Conservation (phyloP, 805 yeast genomes). For the Candida silvicultrix region DNA sequence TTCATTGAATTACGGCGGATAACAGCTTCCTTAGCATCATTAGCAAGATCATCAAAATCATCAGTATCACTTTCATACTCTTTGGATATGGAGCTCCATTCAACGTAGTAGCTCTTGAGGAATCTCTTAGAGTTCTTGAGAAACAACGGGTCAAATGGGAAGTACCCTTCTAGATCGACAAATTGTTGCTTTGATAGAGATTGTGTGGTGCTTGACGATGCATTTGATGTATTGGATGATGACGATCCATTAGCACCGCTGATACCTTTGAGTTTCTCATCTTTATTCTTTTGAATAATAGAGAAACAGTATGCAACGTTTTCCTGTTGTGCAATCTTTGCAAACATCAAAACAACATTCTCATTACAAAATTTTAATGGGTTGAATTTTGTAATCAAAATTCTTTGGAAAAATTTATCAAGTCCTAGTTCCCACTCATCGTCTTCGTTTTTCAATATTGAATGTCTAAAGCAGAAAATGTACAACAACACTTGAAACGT, state of each 20-base stretch:
- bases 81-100: constrained; percentile 77
- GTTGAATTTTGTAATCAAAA: constrained; percentile 82
- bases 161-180: constrained; percentile 86
- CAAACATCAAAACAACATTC: constrained; percentile 89
- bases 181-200: constrained; percentile 61
- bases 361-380: constrained; percentile 92
- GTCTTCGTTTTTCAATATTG: constrained; percentile 38
- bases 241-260: constrained; percentile 20
- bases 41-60: constrained; percentile 34
- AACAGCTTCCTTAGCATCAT: constrained; percentile 17
- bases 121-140: constrained; percentile 53
- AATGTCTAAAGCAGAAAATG: constrained; percentile 85
- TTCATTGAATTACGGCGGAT: background rate
- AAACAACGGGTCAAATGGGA: constrained; percentile 91
- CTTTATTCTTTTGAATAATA: constrained; percentile 83
- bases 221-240: background rate
- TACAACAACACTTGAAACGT: constrained; percentile 86
- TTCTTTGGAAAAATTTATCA: constrained; percentile 82
- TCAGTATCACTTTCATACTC: constrained; percentile 42
- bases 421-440: constrained; percentile 70
- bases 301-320: constrained; percentile 91
- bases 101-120: constrained; percentile 56
- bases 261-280: constrained; percentile 36
- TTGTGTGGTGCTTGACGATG: background rate
- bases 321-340: constrained; percentile 83